These are phyloP conservation scores for Dunaliella primolecta DNA, from an alignment of 139 green algal genomes.

Conservation along the genomic window DNA sequence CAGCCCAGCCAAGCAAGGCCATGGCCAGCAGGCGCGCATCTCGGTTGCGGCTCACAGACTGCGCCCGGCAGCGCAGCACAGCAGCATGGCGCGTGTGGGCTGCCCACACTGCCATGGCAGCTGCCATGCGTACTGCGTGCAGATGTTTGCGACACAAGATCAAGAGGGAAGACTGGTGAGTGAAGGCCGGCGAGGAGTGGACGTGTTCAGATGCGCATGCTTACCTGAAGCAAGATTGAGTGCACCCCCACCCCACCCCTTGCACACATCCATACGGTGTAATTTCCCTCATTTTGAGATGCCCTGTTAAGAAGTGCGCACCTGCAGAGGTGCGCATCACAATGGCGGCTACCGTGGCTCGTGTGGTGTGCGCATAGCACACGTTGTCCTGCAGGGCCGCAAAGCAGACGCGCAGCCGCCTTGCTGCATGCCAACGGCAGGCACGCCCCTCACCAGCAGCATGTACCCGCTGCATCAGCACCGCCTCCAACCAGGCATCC, in stretches of 20 bases:
- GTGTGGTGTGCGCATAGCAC: not conserved
- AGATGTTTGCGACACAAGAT: too few species aligned
- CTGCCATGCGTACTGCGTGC: not conserved
- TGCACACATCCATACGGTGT: too few species aligned
- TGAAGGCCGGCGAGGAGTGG: too few species aligned
- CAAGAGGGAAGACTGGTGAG: too few species aligned
- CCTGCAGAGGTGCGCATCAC: not conserved
- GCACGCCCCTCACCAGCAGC: not conserved
- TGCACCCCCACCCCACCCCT: too few species aligned
- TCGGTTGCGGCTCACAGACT: not conserved
- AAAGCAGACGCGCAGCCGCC: not conserved
- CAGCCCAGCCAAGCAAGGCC: not conserved
- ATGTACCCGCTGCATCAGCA: not conserved
- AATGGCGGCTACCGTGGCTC: not conserved
- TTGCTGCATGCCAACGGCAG: not conserved
- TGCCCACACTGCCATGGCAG: not conserved
- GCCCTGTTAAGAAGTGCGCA: too few species aligned
- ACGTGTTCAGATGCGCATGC: too few species aligned
- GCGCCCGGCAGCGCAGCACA: not conserved
- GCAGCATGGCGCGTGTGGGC: not conserved
- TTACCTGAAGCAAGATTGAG: too few species aligned
- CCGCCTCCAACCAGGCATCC: not conserved
- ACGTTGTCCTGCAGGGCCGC: not conserved
- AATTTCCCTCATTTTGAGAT: too few species aligned
- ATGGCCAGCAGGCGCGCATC: not conserved